Evolutionary conservation across 2,329 filamentous ascomycete species (phyloP).

Genomic region (Aureobasidium sp.): DNA sequence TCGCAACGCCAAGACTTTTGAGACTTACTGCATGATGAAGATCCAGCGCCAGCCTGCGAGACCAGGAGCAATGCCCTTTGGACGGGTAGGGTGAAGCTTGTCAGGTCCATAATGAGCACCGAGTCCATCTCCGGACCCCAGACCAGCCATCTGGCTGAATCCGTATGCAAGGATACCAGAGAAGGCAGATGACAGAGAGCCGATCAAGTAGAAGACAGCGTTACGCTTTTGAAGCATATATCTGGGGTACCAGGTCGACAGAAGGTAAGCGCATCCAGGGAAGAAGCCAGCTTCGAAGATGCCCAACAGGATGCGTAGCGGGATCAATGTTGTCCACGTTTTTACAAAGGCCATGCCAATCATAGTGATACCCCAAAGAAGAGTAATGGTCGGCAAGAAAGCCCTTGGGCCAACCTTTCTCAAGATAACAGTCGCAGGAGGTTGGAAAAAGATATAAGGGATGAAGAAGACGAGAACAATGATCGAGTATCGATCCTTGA

Average conservation of each 20-base stretch:
- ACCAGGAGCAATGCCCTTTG: constrained; percentile 27
- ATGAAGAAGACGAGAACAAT: constrained; percentile 68
- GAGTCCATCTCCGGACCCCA: constrained; percentile 29
- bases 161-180: constrained; percentile 38
- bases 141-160: constrained; percentile 40
- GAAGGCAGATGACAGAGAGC: constrained; percentile 41
- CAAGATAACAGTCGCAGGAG: constrained; percentile 61
- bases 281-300: constrained; percentile 64
- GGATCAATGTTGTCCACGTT: constrained; percentile 47
- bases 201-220: constrained; percentile 45
- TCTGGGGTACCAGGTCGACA: constrained; percentile 22
- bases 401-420: constrained; percentile 52
- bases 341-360: constrained; percentile 56
- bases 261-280: constrained; percentile 55
- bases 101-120: constrained; percentile 30
- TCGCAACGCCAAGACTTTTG: not conserved
- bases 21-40: constrained; percentile 29
- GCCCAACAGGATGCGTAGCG: constrained; percentile 53
- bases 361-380: constrained; percentile 56
- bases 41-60: constrained; percentile 42
- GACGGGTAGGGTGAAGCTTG: constrained; percentile 22
- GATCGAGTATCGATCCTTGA: constrained; percentile 26
- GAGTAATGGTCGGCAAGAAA: constrained; percentile 32
- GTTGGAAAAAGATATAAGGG: constrained; percentile 65
- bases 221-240: constrained; percentile 35